Evolutionary conservation across 179 eudicot genomes (phyloP).

Genomic region (Heliamphora pulchella): DNA sequence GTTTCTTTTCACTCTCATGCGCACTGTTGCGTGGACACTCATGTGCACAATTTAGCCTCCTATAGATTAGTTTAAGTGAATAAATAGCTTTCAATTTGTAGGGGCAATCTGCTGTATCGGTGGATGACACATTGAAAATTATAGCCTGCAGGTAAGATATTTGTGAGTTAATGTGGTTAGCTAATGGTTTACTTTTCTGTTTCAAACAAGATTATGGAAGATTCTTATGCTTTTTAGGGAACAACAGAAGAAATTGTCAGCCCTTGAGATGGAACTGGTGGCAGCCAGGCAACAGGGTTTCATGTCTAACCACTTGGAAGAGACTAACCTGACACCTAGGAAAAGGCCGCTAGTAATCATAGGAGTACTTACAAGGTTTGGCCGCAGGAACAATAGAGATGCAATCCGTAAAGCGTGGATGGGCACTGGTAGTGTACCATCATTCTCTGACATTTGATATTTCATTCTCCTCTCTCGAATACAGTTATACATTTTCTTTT

Average conservation of each 20-base stretch:
- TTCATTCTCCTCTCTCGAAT: neutral
- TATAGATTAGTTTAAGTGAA: constrained; percentile 1
- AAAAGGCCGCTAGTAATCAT: constrained; percentile 63
- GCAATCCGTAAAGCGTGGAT: constrained; percentile 88
- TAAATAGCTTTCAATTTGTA: constrained; percentile 19
- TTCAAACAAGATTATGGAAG: constrained; percentile 8
- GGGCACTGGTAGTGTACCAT: constrained; percentile 50
- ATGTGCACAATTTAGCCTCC: neutral
- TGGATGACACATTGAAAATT: constrained; percentile 74
- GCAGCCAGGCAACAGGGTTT: constrained; percentile 68
- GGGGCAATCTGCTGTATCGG: constrained; percentile 68
- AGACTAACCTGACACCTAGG: constrained; percentile 31
- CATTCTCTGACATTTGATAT: neutral
- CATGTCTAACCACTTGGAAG: constrained; percentile 35
- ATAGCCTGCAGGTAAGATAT: constrained; percentile 62
- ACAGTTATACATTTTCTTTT: neutral
- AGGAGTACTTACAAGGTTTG: constrained; percentile 67
- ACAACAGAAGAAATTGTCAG: constrained; percentile 64
- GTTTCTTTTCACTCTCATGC: neutral
- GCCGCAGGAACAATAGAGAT: constrained; percentile 67
- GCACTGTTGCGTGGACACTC: neutral
- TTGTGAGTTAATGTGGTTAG: neutral
- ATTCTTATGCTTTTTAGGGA: constrained; percentile 43
- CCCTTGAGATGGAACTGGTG: constrained; percentile 69
- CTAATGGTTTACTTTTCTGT: neutral